These are phyloP conservation scores for Pythium biforme DNA, from an alignment of 352 stramenopile species.

Conservation along the genomic window DNA sequence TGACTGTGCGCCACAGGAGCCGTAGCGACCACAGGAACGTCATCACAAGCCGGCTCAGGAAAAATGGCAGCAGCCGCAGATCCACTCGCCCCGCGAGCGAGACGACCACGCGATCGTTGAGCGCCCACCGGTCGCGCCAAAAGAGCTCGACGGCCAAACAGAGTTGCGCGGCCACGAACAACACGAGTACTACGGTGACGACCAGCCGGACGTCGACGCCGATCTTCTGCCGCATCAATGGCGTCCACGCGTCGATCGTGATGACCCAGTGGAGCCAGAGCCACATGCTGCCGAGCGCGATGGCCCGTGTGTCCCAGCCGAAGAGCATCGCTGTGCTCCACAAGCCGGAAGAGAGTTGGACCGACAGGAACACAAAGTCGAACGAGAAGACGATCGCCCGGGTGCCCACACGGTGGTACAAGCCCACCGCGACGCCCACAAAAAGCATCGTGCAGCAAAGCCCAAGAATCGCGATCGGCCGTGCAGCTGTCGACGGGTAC, in stretches of 20 bases:
- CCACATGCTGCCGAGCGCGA: conserved; percentile 22
- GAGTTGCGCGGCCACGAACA: conserved; percentile 14
- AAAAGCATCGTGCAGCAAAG: conserved; percentile 17
- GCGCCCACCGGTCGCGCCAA: neutral
- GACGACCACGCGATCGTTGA: conserved; percentile 17
- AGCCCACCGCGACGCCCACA: neutral
- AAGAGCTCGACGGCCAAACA: conserved; percentile 2
- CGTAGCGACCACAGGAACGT: conserved; percentile 26
- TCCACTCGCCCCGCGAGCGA: neutral
- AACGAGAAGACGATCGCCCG: conserved; percentile 11
- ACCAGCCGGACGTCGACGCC: conserved; percentile 16
- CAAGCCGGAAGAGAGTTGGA: conserved; percentile 17
- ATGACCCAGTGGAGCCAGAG: conserved; percentile 29
- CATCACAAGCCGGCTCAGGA: conserved; percentile 21
- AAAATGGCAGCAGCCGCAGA: conserved; percentile 13
- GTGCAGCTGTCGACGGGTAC: neutral
- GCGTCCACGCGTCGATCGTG: conserved; percentile 19
- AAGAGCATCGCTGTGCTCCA: conserved; percentile 12
- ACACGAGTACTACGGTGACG: conserved; percentile 11
- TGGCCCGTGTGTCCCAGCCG: conserved; percentile 13
- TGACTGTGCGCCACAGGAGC: conserved; percentile 3
- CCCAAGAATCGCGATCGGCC: neutral
- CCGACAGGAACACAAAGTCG: conserved; percentile 22
- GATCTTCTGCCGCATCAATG: conserved; percentile 16
- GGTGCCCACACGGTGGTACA: conserved; percentile 6